A percentile compares a stretch with the other conserved stretches of the same genome.
These are phyloP conservation scores for Umbelopsis isabellina DNA, from an alignment of 192 early-diverging fungal genomes.

Conservation along the genomic window DNA sequence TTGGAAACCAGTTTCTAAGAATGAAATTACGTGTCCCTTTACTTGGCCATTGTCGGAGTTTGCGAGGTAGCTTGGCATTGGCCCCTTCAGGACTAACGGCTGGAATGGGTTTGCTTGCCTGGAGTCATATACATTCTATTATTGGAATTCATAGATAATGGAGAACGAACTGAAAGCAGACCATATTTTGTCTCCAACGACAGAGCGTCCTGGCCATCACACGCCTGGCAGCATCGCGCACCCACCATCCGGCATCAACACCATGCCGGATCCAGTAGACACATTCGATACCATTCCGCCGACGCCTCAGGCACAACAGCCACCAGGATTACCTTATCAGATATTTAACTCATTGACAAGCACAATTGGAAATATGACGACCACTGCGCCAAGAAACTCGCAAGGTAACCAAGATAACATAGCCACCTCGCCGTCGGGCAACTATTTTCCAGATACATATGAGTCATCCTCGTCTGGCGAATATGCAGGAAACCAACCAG, in stretches of 20 bases:
- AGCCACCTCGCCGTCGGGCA: background rate
- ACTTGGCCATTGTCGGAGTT: too few species aligned
- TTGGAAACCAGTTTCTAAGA: too few species aligned
- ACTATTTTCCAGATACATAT: constrained; percentile 8
- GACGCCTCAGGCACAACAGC: background rate
- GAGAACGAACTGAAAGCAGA: constrained; percentile 10
- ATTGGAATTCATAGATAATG: background rate
- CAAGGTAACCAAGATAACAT: background rate
- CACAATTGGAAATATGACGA: background rate
- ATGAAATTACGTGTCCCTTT: too few species aligned
- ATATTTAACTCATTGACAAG: constrained; percentile 1
- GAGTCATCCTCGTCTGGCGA: constrained; percentile 12
- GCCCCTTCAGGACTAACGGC: too few species aligned
- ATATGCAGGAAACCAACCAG: background rate
- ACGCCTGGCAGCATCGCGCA: background rate
- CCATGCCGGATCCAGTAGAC: background rate
- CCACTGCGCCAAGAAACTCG: background rate
- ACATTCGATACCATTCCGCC: constrained; percentile 18
- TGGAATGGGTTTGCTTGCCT: too few species aligned
- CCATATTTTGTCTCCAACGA: background rate
- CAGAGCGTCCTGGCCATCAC: background rate
- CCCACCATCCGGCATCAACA: background rate
- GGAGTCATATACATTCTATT: too few species aligned
- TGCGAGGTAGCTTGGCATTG: too few species aligned
- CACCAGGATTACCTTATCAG: constrained; percentile 4